Base-by-base conservation (phyloP, 192 early-diverging fungal genomes). In the Rhizophagus prolifer region DNA sequence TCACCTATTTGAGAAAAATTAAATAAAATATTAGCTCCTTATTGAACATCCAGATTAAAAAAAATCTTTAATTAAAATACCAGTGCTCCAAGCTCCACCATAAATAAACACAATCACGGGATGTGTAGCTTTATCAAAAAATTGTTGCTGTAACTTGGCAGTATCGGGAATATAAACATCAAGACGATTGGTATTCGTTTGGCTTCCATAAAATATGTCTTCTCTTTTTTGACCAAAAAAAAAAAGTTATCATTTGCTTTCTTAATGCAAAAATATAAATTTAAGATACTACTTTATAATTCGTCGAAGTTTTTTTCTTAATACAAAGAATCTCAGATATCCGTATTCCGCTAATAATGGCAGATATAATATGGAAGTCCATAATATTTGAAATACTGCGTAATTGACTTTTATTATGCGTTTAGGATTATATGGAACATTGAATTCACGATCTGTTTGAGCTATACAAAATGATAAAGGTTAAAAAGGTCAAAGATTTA, bases 31-130 rank as follows among this genome's bases (percentile, higher is more conserved):
- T 44, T 36, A 70, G 30, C 4, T 47, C 9, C 12, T 73, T n/a
- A 38, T 28, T 19, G 13, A 9, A 31, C 19, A 38, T 34, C 9
- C 0, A 60, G 19, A 59, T n/a, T n/a, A n/a, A 58, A 60, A 59
- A 23, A 58, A 59, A 60, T 8, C 2, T 19, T n/a, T 34, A 59
- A n/a, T 44, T 44, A 44, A 44, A 44, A 16, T 61, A 10, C 88
- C 88, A 26, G 83, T 82, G 7, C 82, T 79, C 88, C 88, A 89
- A 14, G 84, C 78, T 3, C 88, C 86, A 59, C 88, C 88, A 70
- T 89, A 83, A 66, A 89, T 80, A 67, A 89, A 89, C 0, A 89
- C 78, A 66, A 89, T 74, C 10, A 87, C 83, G 12, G 88, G 88
- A 44, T 75, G 61, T 12, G 65, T 41, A 25, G 67, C 58, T 34